Evolutionary conservation across 495 filamentous ascomycete genomes (phyloP).

Genomic region (Astrothelium macrocarpum): DNA sequence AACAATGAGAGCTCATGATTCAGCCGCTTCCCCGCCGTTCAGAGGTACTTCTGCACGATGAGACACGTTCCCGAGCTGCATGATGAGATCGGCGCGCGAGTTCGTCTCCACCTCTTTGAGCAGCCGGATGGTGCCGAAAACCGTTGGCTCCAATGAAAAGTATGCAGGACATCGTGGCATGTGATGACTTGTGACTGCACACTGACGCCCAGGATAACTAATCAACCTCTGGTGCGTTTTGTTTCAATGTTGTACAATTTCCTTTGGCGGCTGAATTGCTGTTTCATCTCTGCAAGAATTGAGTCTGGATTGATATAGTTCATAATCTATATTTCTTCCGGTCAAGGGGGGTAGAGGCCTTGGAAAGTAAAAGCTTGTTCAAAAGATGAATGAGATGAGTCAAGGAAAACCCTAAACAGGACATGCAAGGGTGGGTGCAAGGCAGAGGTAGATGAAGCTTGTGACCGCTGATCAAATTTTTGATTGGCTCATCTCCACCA

Average conservation of each 20-base stretch:
- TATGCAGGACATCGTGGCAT: background rate
- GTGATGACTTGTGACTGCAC: background rate
- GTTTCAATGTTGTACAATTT: background rate
- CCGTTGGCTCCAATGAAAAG: background rate
- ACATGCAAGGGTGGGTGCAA: background rate
- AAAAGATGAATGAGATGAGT: no score
- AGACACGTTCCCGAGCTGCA: constrained; percentile 5
- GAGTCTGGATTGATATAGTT: background rate
- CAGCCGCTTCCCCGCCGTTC: background rate
- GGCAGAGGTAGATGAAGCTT: background rate
- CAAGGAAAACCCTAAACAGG: background rate
- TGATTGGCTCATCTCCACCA: constrained; percentile 5
- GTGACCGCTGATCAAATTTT: background rate
- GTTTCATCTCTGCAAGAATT: background rate
- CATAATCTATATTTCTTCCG: no score
- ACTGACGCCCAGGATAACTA: background rate
- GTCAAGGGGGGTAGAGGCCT: no score
- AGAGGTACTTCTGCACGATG: background rate
- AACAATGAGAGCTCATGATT: no score
- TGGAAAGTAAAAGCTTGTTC: no score
- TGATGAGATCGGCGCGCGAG: background rate
- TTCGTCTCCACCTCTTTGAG: background rate
- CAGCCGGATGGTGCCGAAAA: constrained; percentile 1
- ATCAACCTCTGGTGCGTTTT: background rate
- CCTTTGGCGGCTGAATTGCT: background rate